Base-by-base conservation (phyloP, 225 moss, liverwort and hornwort species). In the Asterella californica region DNA sequence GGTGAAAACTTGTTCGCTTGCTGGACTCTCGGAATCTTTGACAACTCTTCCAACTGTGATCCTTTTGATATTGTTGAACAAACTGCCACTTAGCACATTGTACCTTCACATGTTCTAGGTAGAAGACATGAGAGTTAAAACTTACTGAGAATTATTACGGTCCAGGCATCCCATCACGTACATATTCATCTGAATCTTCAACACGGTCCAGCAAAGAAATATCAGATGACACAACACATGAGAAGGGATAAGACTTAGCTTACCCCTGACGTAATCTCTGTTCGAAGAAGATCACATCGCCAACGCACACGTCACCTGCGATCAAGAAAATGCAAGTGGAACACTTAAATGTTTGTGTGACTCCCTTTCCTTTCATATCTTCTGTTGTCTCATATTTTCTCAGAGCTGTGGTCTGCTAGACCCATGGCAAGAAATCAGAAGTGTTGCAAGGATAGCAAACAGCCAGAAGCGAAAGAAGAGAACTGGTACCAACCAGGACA, bases 221-320 rank as follows among this genome's bases (percentile, higher is more conserved):
- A 7, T 57, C 37, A 76, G 12, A 24, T 37, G 15, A 21, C 30
- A 34, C 0, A 34, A 37, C 54, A 4, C 32, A 54, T 37, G 24
- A 15, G 19, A 10, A 46, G 36, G 74, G n/a, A 22, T 38, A n/a
- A 22, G 15, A 76, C 21, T 11, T 34, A 48, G 46, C 81, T 84
- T 81, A 84, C 84, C 84, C 81, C 72, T 73, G 47, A 65, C 84
- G 78, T 67, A 84, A 78, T 64, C 80, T 84, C 48, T 84, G 78
- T 74, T 81, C 74, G 77, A 84, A 84, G 57, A 84, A 75, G 47
- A 81, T 84, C 78, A 84, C 84, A 78, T 84, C 81, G 8, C 84
- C 81, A 60, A 84, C 72, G 78, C 84, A 84, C 15, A 84, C 74
- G 61, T 73, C 68, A 81, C 81, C 84, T 84, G 77, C 30, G 25